These are phyloP conservation scores for Lagenidium giganteum DNA, from an alignment of 352 stramenopile species.

Conservation along the genomic window DNA sequence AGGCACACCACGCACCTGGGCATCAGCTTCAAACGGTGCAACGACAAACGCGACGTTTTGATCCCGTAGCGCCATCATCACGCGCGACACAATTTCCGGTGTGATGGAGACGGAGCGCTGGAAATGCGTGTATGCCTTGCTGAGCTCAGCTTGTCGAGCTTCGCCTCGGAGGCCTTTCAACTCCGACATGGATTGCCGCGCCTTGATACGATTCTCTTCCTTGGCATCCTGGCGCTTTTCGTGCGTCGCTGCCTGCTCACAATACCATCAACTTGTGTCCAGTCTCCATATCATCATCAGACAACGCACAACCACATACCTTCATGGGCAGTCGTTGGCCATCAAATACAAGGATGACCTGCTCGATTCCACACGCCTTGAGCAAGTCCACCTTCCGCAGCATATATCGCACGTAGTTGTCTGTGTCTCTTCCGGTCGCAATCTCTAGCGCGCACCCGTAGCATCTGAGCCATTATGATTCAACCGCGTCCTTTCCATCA, in stretches of 20 bases:
- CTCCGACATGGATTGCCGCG: constrained; percentile 42
- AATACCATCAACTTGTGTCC: too few relatives aligned
- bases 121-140: constrained; percentile 54
- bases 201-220: constrained; percentile 48
- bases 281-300: too few relatives aligned
- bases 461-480: constrained; percentile 42
- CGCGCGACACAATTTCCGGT: constrained; percentile 43
- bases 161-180: constrained; percentile 37
- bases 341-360: constrained; percentile 72
- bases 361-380: constrained; percentile 36
- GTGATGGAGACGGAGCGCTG: constrained; percentile 66
- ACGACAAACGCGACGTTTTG: constrained; percentile 50
- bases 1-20: constrained; percentile 23
- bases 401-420: constrained; percentile 71
- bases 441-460: constrained; percentile 78
- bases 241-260: constrained; percentile 54
- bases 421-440: constrained; percentile 49
- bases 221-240: constrained; percentile 54
- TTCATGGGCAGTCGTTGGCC: constrained; percentile 70
- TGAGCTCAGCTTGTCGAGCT: constrained; percentile 44
- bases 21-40: constrained; percentile 73
- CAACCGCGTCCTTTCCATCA: too few relatives aligned
- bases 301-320: constrained; percentile 16
- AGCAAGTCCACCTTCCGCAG: constrained; percentile 70
- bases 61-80: constrained; percentile 47